These are phyloP conservation scores for Daedaleopsis nitida DNA, from an alignment of 768 basidiomycete genomes.

Conservation along the genomic window DNA sequence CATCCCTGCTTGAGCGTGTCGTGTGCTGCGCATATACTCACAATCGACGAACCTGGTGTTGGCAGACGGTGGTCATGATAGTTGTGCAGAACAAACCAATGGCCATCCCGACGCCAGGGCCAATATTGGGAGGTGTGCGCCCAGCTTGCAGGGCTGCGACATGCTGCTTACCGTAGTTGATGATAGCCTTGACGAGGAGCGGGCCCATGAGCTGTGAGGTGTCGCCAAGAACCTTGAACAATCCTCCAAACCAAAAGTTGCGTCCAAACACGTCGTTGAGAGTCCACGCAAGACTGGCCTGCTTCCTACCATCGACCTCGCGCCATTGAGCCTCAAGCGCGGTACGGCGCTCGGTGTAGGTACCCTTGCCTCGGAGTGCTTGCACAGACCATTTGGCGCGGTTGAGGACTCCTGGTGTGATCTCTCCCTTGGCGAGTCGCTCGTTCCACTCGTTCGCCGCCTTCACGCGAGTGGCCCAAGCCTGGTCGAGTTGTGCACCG, in stretches of 20 bases:
- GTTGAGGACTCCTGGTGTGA: constrained; percentile 42
- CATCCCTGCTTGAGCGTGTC: not conserved
- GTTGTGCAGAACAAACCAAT: constrained; percentile 53
- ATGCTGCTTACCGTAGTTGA: constrained; percentile 57
- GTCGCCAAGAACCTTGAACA: constrained; percentile 66
- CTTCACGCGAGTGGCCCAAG: constrained; percentile 51
- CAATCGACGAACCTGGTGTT: constrained; percentile 57
- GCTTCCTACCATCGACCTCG: constrained; percentile 43
- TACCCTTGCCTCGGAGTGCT: constrained; percentile 16
- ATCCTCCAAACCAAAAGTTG: constrained; percentile 65
- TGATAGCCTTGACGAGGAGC: constrained; percentile 61
- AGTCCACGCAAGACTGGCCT: constrained; percentile 59
- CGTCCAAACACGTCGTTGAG: constrained; percentile 60
- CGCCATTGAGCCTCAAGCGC: constrained; percentile 47
- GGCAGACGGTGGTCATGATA: constrained; percentile 53
- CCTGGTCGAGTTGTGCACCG: constrained; percentile 53
- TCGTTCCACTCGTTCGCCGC: constrained; percentile 60
- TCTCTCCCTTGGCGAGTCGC: constrained; percentile 45
- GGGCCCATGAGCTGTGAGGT: constrained; percentile 64
- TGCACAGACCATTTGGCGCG: constrained; percentile 45
- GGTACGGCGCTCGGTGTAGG: constrained; percentile 27
- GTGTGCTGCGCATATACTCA: constrained; percentile 4
- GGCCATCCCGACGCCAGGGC: constrained; percentile 61
- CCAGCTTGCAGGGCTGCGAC: constrained; percentile 41
- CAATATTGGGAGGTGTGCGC: constrained; percentile 41